phyloP scores from a whole-genome alignment of 176 grass and related monocot species.

The Tillandsia fasciculata region DNA sequence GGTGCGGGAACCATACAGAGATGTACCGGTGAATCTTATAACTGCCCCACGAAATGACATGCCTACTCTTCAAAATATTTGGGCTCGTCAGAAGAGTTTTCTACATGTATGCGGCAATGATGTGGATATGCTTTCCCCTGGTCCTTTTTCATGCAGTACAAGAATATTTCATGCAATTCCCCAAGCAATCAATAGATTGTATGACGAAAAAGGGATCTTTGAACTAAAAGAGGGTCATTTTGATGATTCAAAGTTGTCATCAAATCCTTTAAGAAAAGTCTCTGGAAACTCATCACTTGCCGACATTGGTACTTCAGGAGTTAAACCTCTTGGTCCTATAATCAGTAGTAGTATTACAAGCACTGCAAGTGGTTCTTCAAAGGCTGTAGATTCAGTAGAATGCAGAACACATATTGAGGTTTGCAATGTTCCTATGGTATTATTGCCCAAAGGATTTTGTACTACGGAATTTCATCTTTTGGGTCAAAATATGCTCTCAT shows the following conservation, averaged over 20 bases:
- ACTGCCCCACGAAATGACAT: neutral
- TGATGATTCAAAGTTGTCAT: neutral
- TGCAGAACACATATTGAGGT: neutral
- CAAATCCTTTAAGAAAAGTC: neutral
- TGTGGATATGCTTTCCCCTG: neutral
- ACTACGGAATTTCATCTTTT: neutral
- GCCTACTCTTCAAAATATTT: neutral
- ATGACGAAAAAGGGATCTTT: neutral
- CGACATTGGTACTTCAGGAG: neutral
- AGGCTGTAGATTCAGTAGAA: neutral
- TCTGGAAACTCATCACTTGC: neutral
- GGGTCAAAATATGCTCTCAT: neutral
- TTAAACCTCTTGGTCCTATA: neutral
- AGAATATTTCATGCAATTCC: neutral
- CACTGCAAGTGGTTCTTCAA: slow-evolving; percentile 1
- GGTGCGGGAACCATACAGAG: neutral
- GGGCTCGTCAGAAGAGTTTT: neutral
- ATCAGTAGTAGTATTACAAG: neutral
- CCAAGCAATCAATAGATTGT: neutral
- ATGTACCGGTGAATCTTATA: neutral
- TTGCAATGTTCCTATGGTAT: neutral
- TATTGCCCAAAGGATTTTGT: neutral
- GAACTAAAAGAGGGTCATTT: neutral
- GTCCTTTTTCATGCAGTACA: neutral
- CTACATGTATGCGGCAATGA: neutral